Evolutionary conservation across 129 eudicot genomes (phyloP).

Genomic region (Lactuca sativa): DNA sequence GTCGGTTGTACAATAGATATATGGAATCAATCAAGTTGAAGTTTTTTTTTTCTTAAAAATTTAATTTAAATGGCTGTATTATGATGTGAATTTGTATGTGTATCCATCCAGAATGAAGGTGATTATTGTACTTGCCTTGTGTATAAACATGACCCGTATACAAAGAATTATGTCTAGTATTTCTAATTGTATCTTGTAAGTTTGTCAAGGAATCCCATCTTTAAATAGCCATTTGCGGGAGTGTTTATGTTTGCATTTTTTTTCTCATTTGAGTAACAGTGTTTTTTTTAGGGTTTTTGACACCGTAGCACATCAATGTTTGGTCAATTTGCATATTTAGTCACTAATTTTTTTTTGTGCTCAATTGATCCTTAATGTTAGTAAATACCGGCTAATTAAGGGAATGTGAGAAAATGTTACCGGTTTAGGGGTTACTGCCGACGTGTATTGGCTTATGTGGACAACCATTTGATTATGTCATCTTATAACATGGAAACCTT

Average conservation of each 20-base stretch:
- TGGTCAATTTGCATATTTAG: too few species aligned
- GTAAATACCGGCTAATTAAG: too few species aligned
- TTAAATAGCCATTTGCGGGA: background rate
- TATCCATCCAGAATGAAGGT: background rate
- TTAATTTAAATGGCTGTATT: background rate
- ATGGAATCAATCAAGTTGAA: slow-evolving; percentile 4
- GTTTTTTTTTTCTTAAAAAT: background rate
- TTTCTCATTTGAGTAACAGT: background rate
- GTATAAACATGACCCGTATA: slow-evolving; percentile 14
- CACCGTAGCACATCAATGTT: too few species aligned
- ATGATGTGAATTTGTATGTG: slow-evolving; percentile 31
- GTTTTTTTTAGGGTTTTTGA: background rate
- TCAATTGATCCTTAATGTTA: too few species aligned
- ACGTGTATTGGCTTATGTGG: too few species aligned
- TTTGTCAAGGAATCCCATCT: background rate
- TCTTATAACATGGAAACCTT: too few species aligned
- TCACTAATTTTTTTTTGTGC: too few species aligned
- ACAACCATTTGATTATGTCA: too few species aligned
- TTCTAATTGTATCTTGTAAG: slow-evolving; percentile 12
- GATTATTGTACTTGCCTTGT: slow-evolving; percentile 19
- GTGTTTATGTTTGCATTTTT: too few species aligned
- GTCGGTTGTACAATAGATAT: slow-evolving; percentile 30
- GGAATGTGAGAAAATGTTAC: too few species aligned
- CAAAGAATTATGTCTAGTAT: slow-evolving; percentile 1
- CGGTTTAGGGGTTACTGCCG: too few species aligned